A percentile compares a stretch with the other conserved stretches of the same genome.
These are phyloP conservation scores for Schizopora paradoxa DNA, from an alignment of 1,284 basidiomycete species.

Conservation along the genomic window DNA sequence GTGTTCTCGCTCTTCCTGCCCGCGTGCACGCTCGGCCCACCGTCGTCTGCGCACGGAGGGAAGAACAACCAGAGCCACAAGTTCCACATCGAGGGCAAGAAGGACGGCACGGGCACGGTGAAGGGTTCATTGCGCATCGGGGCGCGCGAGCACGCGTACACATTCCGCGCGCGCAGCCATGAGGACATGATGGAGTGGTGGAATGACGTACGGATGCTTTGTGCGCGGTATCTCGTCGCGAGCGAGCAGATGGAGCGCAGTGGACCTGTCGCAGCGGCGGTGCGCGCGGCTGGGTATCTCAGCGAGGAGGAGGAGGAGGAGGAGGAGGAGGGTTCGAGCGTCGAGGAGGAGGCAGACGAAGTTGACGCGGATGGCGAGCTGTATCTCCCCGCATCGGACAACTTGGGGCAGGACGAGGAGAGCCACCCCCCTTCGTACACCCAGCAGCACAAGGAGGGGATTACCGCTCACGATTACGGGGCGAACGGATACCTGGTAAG, in stretches of 20 bases:
- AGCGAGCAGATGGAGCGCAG: constrained; percentile 91
- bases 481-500: constrained; percentile 72
- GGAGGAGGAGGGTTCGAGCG: constrained; percentile 63
- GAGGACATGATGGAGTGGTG: constrained; percentile 99
- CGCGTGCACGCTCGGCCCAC: constrained; percentile 92
- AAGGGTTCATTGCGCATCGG: constrained; percentile 37
- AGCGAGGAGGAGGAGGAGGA: constrained; percentile 73
- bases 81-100: constrained; percentile 95
- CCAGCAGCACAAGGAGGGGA: constrained; percentile 33
- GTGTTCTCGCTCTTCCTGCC: constrained; percentile 91
- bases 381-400: constrained; percentile 28
- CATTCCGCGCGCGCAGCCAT: constrained; percentile 84
- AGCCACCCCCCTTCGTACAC: constrained; percentile 49
- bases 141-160: constrained; percentile 69
- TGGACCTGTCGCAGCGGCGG: constrained; percentile 91
- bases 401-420: constrained; percentile 37
- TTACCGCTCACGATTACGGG: constrained; percentile 48
- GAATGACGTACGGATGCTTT: constrained; percentile 97
- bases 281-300: constrained; percentile 81
- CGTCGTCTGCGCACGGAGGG: constrained; percentile 47
- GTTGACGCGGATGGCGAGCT: constrained; percentile 52
- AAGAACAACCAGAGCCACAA: constrained; percentile 77
- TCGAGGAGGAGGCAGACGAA: constrained; percentile 75
- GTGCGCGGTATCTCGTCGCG: constrained; percentile 92
- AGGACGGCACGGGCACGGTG: constrained; percentile 69